These are phyloP conservation scores for Leishmania arabica DNA, from an alignment of 208 protist genomes.

Conservation along the genomic window DNA sequence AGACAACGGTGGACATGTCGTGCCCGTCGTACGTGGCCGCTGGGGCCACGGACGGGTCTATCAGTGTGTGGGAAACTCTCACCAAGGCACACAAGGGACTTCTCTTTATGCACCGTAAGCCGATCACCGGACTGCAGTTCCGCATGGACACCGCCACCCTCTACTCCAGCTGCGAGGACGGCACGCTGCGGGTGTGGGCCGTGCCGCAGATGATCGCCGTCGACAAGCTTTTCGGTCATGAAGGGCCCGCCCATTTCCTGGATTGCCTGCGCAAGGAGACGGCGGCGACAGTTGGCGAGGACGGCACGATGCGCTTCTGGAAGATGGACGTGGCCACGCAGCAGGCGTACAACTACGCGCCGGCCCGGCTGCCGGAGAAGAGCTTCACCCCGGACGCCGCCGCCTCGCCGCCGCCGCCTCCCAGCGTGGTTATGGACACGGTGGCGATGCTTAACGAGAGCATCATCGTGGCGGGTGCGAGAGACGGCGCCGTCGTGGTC, in stretches of 20 bases:
- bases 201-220: conserved; percentile 84
- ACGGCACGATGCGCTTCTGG: conserved; percentile 91
- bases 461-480: conserved; percentile 63
- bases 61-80: conserved; percentile 82
- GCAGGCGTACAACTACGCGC: conserved; percentile 61
- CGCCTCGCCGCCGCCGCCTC: neutral
- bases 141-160: conserved; percentile 67
- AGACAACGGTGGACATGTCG: conserved; percentile 75
- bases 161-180: conserved; percentile 74
- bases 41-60: conserved; percentile 75
- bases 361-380: conserved; percentile 8
- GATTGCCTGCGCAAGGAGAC: conserved; percentile 71
- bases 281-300: conserved; percentile 80
- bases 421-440: conserved; percentile 60
- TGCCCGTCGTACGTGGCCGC: conserved; percentile 85
- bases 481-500: conserved; percentile 81
- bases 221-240: conserved; percentile 90
- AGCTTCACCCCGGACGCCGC: neutral
- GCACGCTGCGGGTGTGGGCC: conserved; percentile 87
- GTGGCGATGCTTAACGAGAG: conserved; percentile 86
- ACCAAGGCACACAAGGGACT: conserved; percentile 68
- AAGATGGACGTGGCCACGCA: conserved; percentile 88
- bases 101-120: conserved; percentile 82
- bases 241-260: conserved; percentile 59
- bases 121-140: conserved; percentile 88